Percentiles rank a stretch among this genome's conserved stretches.
Conservation (phyloP, 75 land plant species). For the Cunninghamia lanceolata region DNA sequence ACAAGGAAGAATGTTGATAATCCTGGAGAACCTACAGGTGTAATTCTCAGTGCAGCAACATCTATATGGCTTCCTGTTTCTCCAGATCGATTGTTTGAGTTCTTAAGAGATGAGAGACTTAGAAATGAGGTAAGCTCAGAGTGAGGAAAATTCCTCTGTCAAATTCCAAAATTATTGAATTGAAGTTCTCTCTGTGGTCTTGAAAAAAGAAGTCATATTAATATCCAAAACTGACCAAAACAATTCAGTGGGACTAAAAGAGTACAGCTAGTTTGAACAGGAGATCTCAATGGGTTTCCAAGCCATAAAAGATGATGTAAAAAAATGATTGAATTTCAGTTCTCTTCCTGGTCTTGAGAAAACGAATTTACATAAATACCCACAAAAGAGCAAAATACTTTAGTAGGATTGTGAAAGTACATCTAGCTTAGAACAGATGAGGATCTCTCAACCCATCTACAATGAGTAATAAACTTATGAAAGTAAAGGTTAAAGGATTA, state of each 20-base stretch:
- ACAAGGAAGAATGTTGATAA: conserved; percentile 76
- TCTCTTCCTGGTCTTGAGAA: neutral
- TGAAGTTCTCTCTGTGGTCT: neutral
- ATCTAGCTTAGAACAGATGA: no score
- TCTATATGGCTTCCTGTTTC: conserved; percentile 79
- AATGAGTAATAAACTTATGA: no score
- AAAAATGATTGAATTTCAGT: no score
- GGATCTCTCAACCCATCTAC: no score
- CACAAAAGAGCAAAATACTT: no score
- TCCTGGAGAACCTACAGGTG: conserved; percentile 80
- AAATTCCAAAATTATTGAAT: neutral
- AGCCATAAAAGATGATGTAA: no score
- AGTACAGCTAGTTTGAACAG: neutral
- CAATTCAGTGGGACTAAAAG: neutral
- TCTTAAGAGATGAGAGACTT: conserved; percentile 66
- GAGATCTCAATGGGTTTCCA: neutral
- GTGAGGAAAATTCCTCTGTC: neutral
- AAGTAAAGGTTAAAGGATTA: no score
- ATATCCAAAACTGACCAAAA: neutral
- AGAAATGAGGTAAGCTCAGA: conserved; percentile 49
- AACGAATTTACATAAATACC: no score
- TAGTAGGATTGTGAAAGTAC: no score
- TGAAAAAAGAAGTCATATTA: neutral
- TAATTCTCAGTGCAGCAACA: conserved; percentile 76
- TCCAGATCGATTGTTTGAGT: conserved; percentile 63